Evolutionary conservation across 768 basidiomycete species (phyloP), one percentile per base, ranked within the genome.

Genomic region (Kwoniella heveanensis): DNA sequence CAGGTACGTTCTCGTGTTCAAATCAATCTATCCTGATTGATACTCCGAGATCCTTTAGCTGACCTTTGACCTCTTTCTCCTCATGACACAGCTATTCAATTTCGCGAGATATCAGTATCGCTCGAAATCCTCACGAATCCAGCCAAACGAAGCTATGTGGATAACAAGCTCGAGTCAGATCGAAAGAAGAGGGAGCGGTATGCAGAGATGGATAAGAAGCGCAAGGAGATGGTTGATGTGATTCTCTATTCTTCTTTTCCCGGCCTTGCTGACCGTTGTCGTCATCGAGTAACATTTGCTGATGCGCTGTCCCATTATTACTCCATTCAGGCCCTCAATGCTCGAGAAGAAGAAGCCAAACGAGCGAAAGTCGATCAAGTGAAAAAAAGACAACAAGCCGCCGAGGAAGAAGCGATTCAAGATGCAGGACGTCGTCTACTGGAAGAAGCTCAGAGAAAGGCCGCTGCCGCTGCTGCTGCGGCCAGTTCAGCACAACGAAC

Each of bases 261-360:
- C n/a, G n/a, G n/a, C n/a, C n/a, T n/a, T n/a, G n/a, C n/a, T n/a
- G n/a, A n/a, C n/a, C n/a, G n/a, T n/a, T 32, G 32, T 32, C 32
- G 32, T 32, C 32, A n/a, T n/a, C n/a, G n/a, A n/a, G n/a, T n/a
- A n/a, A n/a, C n/a, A n/a, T n/a, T n/a, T n/a, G n/a, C n/a, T n/a
- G n/a, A n/a, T n/a, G n/a, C n/a, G n/a, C 26, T 30, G 6, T 21
- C 17, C 19, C 52, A 27, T 21, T n/a, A 22, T 2, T 26, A 24
- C 48, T 2, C 21, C n/a, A 12, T 32, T 2, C 56, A 79, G 77
- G 76, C 70, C 1, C 57, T 77, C 2, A 61, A 64, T 17, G 69
- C 68, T 6, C 62, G 78, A 15, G 78, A 79, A 63, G 77, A 79
- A 62, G 78, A 74, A 29, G 78, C 75, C 2, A 79, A 78, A 57